Evolutionary conservation across 1,139 yeast genomes (phyloP), one percentile per base, ranked within the genome.

Genomic region (Pichia sp.): DNA sequence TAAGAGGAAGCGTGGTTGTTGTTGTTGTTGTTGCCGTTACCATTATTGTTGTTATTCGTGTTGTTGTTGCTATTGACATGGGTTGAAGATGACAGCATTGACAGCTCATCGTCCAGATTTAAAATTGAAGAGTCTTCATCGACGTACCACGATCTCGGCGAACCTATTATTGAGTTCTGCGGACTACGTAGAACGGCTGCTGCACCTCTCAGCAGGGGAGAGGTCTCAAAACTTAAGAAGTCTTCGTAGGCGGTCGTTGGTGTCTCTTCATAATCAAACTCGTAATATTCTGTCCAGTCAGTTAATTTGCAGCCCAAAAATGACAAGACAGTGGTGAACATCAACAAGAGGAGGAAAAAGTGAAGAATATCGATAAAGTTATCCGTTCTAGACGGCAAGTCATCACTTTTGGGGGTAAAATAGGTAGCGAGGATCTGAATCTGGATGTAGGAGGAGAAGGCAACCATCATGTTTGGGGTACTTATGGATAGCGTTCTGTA

Each of bases 391-490:
- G 59, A 55, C 3, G 42, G 41, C 3, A 52, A 44, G 18, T 54
- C 44, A 44, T 51, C 49, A 44, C 47, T 41, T 2, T 2, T 18
- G 13, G 53, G 49, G 12, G 8, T 16, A 13, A 50, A 49, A 41
- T 41, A 48, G 21, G 28, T 31, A 9, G 50, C 48, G 48, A 62
- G 46, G 43, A 57, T 28, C 46, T 60, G 54, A 36, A 64, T 64
- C 53, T 65, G 63, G n/a, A 66, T 41, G 50, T 58, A 64, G 12
- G 67, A 58, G 18, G 68, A 64, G 40, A 66, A 60, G 2, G 69
- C 62, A 46, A 65, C 59, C 64, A 66, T 64, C 52, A 66, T 60
- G 52, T 66, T 66, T 10, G 70, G 70, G 9, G 67, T 58, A 46
- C 66, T 61, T 18, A 66, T 64, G 2, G 68, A 56, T 13, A 66